These are phyloP conservation scores for Lenwebbia sp. DNA, from an alignment of 345 rosid species.

Conservation along the genomic window DNA sequence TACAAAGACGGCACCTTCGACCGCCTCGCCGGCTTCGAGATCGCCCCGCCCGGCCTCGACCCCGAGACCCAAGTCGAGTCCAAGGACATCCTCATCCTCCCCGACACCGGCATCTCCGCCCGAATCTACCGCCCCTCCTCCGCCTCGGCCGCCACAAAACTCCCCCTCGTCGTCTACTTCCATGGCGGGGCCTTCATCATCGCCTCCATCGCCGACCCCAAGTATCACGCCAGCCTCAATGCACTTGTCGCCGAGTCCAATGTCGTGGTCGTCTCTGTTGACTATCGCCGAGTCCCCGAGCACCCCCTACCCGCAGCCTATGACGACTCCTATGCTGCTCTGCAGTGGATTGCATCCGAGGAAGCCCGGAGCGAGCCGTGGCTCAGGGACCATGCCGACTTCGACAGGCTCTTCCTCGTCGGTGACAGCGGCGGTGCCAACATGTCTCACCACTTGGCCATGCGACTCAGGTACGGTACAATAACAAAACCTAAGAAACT, in stretches of 20 bases:
- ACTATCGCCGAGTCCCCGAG: constrained; percentile 67
- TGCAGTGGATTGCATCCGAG: constrained; percentile 29
- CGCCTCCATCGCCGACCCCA: constrained; percentile 36
- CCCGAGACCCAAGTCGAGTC: constrained; percentile 44
- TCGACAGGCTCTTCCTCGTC: constrained; percentile 24
- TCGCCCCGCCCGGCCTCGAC: constrained; percentile 45
- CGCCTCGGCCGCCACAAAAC: constrained; percentile 7
- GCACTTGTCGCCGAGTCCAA: constrained; percentile 25
- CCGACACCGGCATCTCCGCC: constrained; percentile 36
- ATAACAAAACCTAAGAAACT: neutral
- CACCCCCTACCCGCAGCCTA: constrained; percentile 56
- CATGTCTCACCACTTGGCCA: constrained; percentile 53
- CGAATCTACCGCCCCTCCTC: constrained; percentile 44
- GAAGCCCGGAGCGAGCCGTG: constrained; percentile 15
- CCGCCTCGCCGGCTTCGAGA: constrained; percentile 52
- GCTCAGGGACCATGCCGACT: constrained; percentile 41
- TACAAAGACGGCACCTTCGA: constrained; percentile 42
- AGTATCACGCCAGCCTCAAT: constrained; percentile 51
- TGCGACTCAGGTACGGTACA: constrained; percentile 16
- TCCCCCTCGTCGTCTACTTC: constrained; percentile 67
- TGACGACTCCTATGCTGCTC: constrained; percentile 65
- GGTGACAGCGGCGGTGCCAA: constrained; percentile 83
- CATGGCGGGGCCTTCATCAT: constrained; percentile 79
- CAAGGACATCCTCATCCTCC: constrained; percentile 36
- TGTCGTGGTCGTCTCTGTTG: constrained; percentile 43